These are phyloP conservation scores for Boehmeria nivea DNA, from an alignment of 306 rosid species.

Conservation along the genomic window DNA sequence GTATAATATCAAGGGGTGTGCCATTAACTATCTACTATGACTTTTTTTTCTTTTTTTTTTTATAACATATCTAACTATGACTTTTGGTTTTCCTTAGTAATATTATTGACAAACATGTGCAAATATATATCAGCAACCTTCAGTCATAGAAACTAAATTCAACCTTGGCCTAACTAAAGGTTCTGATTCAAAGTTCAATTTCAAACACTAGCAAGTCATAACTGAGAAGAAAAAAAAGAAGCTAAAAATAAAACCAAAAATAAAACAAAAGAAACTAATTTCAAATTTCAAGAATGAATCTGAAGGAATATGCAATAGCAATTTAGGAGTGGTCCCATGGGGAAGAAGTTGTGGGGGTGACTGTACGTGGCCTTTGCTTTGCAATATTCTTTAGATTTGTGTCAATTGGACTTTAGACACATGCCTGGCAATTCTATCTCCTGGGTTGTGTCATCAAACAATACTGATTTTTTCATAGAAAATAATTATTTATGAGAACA, in stretches of 20 bases:
- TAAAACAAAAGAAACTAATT: neutral
- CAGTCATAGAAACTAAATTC: neutral
- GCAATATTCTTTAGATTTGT: neutral
- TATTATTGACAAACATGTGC: no score
- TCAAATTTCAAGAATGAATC: neutral
- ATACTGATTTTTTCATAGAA: neutral
- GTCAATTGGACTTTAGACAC: neutral
- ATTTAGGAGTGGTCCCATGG: neutral
- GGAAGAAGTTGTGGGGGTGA: neutral
- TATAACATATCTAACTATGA: no score
- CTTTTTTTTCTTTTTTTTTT: no score
- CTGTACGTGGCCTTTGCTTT: neutral
- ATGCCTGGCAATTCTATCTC: no score
- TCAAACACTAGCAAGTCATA: neutral
- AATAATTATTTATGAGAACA: no score
- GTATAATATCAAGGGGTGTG: no score
- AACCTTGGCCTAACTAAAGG: neutral
- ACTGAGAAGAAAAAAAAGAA: neutral
- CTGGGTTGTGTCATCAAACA: neutral
- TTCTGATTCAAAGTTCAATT: neutral
- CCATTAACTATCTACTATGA: no score
- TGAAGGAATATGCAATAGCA: neutral
- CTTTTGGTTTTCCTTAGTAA: no score
- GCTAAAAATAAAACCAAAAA: neutral
- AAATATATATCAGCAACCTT: no score